These are phyloP conservation scores for Gomphus bonarii DNA, from an alignment of 1,284 basidiomycete species.

Conservation along the genomic window DNA sequence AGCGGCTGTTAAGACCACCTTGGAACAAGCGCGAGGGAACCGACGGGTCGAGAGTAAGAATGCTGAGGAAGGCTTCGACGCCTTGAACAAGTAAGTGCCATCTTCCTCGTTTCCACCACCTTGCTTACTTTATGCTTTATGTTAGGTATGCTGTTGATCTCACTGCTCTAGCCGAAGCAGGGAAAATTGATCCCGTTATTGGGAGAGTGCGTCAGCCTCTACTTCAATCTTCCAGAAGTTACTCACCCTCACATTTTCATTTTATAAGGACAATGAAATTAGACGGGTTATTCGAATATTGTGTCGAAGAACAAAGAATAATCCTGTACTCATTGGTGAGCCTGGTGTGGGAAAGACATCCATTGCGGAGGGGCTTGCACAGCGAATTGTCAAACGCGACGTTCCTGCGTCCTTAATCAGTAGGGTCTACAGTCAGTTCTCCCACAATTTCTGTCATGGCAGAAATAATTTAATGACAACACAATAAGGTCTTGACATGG, in stretches of 20 bases:
- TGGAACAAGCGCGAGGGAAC: conserved; percentile 74
- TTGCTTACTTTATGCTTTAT: neutral
- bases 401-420: conserved; percentile 84
- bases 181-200: conserved; percentile 90
- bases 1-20: conserved; percentile 66
- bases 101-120: neutral
- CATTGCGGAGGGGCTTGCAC: conserved; percentile 92
- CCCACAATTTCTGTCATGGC: neutral
- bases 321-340: conserved; percentile 88
- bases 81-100: conserved; percentile 50
- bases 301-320: conserved; percentile 82
- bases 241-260: neutral
- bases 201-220: conserved; percentile 42
- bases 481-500: conserved; percentile 65
- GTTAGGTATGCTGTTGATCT: conserved; percentile 66
- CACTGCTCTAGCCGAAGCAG: conserved; percentile 79
- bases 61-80: conserved; percentile 84
- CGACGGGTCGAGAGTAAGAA: conserved; percentile 71
- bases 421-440: conserved; percentile 54
- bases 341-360: conserved; percentile 92
- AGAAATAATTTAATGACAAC: neutral
- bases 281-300: conserved; percentile 60
- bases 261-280: conserved; percentile 62
- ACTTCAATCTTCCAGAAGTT: conserved; percentile 15
- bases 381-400: conserved; percentile 91